Evolutionary conservation across 768 basidiomycete species (phyloP).

Genomic region (Lactarius tabidus): DNA sequence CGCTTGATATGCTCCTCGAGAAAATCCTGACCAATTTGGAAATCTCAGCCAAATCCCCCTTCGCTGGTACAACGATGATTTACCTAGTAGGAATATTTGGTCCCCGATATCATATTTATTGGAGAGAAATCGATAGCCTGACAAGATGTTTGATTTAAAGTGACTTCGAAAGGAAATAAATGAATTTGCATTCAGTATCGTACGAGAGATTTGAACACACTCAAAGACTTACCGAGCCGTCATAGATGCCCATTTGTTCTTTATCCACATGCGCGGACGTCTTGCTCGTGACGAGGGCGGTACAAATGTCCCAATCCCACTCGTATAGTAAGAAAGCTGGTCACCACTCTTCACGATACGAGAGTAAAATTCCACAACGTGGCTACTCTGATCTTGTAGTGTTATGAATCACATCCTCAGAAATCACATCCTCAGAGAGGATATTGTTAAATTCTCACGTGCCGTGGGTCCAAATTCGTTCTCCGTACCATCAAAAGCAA

Average conservation of each 20-base stretch:
- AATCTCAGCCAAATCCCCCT: conserved; percentile 14
- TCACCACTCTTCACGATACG: conserved; percentile 34
- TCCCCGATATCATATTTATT: conserved; percentile 39
- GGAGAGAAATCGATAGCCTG: conserved; percentile 41
- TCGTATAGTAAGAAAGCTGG: conserved; percentile 41
- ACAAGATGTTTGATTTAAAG: conserved; percentile 34
- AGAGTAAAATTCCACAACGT: conserved; percentile 40
- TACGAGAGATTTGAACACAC: too few species aligned
- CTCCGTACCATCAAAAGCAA: background rate
- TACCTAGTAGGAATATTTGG: conserved; percentile 33
- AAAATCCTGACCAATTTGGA: conserved; percentile 40
- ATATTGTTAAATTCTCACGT: background rate
- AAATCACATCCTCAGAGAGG: too few species aligned
- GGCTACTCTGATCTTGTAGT: conserved; percentile 27
- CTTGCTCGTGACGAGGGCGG: conserved; percentile 25
- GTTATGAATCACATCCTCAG: too few species aligned
- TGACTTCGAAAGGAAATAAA: conserved; percentile 33
- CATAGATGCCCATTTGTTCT: conserved; percentile 38
- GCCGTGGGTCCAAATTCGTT: background rate
- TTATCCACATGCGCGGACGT: conserved; percentile 28
- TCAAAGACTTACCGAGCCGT: too few species aligned
- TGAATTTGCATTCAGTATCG: too few species aligned
- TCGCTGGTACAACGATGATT: too few species aligned
- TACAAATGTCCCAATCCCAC: conserved; percentile 37
- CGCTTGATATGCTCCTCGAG: conserved; percentile 47